phyloP scores from a whole-genome alignment of 2,329 filamentous ascomycete species.

The Arthroderma sp. region DNA sequence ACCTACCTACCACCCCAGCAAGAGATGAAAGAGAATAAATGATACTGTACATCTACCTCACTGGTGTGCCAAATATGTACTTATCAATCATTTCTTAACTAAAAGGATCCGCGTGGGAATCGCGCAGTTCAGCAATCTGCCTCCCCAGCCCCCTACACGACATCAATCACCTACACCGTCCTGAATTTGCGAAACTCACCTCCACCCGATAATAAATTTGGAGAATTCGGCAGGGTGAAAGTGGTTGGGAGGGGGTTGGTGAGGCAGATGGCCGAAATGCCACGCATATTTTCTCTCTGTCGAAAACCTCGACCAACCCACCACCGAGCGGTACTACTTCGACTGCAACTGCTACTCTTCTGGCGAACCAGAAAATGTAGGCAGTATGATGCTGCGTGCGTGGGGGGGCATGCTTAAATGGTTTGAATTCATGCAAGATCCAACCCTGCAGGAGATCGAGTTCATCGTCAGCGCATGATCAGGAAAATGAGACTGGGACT shows the following conservation, averaged over 20 bases:
- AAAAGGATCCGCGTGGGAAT: constrained; percentile 27
- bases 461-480: no score
- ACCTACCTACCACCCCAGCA: no score
- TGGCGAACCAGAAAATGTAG: constrained; percentile 45
- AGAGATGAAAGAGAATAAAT: no score
- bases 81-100: not conserved
- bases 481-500: no score
- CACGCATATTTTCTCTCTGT: constrained; percentile 48
- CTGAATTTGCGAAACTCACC: constrained; percentile 21
- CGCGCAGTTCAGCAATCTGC: constrained; percentile 27
- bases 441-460: no score
- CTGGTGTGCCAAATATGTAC: no score
- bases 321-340: constrained; percentile 41
- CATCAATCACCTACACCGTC: constrained; percentile 16
- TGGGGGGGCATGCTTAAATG: constrained; percentile 17
- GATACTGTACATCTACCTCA: no score
- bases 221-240: constrained; percentile 18
- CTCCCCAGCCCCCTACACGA: constrained; percentile 27
- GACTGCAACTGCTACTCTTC: constrained; percentile 60
- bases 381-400: constrained; percentile 48
- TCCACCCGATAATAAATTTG: constrained; percentile 35
- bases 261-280: constrained; percentile 14
- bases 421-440: no score
- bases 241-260: constrained; percentile 3
- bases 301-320: constrained; percentile 38